These are phyloP conservation scores for Coffea canephora DNA, from an alignment of 257 asterid species.

Conservation along the genomic window DNA sequence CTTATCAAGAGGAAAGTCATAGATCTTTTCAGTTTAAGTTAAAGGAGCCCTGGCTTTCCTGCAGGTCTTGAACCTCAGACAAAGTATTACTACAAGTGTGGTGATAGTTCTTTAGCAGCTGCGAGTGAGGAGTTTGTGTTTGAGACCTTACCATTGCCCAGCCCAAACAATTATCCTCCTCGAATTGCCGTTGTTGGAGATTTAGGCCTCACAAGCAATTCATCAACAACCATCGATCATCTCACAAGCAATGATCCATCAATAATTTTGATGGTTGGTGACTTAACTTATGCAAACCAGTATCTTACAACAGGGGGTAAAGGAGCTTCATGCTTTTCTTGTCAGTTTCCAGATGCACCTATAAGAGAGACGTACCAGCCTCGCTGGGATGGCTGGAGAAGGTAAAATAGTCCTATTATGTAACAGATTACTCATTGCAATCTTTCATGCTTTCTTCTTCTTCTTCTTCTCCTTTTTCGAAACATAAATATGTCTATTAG, in stretches of 20 bases:
- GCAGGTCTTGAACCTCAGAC: constrained; percentile 74
- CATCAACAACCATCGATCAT: constrained; percentile 76
- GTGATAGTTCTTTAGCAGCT: constrained; percentile 64
- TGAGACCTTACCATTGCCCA: constrained; percentile 61
- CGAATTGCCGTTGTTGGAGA: constrained; percentile 79
- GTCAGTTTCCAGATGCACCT: constrained; percentile 75
- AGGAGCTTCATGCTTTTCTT: constrained; percentile 70
- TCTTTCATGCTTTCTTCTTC: not conserved
- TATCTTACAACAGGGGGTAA: constrained; percentile 75
- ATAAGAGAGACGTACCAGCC: constrained; percentile 79
- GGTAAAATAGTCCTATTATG: constrained; percentile 31
- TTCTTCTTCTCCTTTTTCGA: not conserved
- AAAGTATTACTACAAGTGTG: constrained; percentile 74
- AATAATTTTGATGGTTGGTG: constrained; percentile 69
- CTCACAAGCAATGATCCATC: constrained; percentile 61
- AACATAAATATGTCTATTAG: not conserved
- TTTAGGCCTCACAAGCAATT: constrained; percentile 74
- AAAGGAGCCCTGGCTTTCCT: constrained; percentile 3
- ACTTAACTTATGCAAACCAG: constrained; percentile 72
- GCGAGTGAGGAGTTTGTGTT: constrained; percentile 65
- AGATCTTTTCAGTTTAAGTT: not conserved
- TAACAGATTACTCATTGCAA: not conserved
- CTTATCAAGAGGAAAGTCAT: not conserved
- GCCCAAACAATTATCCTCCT: constrained; percentile 53
- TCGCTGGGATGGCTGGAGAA: constrained; percentile 95